phyloP scores from a whole-genome alignment of 1,284 basidiomycete genomes.

The Microbotryomycetes sp. region DNA sequence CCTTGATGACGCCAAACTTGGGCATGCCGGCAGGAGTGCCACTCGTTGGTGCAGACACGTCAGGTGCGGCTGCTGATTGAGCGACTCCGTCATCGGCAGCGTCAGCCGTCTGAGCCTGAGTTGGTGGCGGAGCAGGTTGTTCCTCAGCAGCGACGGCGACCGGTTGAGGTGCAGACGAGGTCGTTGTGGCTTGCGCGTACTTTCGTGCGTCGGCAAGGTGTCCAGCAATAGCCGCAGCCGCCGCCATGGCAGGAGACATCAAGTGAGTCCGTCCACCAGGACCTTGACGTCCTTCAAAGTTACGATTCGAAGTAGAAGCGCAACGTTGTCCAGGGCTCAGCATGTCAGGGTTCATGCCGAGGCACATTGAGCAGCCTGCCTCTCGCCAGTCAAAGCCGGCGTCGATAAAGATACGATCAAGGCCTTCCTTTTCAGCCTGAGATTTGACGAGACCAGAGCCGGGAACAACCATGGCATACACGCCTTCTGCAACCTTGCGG shows the following conservation, averaged over 20 bases:
- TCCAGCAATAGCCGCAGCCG: conserved; percentile 84
- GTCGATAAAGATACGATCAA: conserved; percentile 83
- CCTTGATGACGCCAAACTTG: conserved; percentile 74
- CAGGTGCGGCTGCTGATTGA: conserved; percentile 26
- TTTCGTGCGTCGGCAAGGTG: conserved; percentile 83
- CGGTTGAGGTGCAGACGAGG: conserved; percentile 47
- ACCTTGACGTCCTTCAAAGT: conserved; percentile 90
- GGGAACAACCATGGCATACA: conserved; percentile 91
- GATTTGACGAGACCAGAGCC: conserved; percentile 91
- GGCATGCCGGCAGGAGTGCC: conserved; percentile 55
- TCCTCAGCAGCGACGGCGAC: conserved; percentile 25
- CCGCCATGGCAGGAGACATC: conserved; percentile 91
- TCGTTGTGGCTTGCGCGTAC: conserved; percentile 56
- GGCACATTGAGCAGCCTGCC: conserved; percentile 95
- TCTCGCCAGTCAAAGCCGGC: conserved; percentile 97
- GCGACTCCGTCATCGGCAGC: conserved; percentile 39
- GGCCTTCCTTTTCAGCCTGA: conserved; percentile 87
- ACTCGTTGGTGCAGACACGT: conserved; percentile 38
- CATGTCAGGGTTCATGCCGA: conserved; percentile 97
- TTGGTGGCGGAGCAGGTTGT: conserved; percentile 32
- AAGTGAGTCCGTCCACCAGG: conserved; percentile 88
- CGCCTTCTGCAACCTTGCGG: conserved; percentile 64
- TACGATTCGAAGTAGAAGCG: conserved; percentile 92
- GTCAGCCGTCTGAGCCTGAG: conserved; percentile 24
- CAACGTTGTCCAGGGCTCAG: conserved; percentile 82